Evolutionary conservation across 169 alveolate species (phyloP), one percentile per base, ranked within the genome.

Genomic region (Besnoitia besnoiti): DNA sequence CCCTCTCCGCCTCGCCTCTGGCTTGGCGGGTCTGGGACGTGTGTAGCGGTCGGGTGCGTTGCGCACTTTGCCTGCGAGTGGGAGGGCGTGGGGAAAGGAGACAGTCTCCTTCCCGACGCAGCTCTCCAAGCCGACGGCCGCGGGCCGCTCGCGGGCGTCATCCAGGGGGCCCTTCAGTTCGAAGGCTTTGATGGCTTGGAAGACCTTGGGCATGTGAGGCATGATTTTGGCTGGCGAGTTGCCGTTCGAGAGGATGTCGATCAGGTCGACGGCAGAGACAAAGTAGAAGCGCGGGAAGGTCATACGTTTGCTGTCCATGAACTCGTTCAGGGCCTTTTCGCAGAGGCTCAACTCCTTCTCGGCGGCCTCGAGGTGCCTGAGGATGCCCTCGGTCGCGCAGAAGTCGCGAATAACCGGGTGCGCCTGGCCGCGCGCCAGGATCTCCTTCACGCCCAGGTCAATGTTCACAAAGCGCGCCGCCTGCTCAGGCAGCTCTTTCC

Each of bases 241-340:
- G 93, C 99, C 99, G 94, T 98, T 98, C 40, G 99, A 98, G 89
- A 98, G 96, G 61, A 98, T 98, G 95, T 98, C 99, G 88, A 98
- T 95, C 92, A 98, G 95, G 91, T 98, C 99, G 90, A 98, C 98
- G 47, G 99, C 96, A 30, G 99, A 98, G 94, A 98, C 98, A 96
- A 98, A 98, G 95, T 98, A 98, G 97, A 98, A 98, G 88, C 99
- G 97, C 42, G 99, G 99, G 97, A 98, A 98, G 82, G 99, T 98
- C 90, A 97, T 97, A 93, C 99, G 96, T 96, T 98, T 98, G 44
- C 98, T 95, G 95, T 98, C 99, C 98, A 98, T 97, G 96, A 98
- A 98, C 91, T 98, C 99, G 93, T 98, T 98, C 90, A 98, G 96
- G 0, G 99, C 99, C 94, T 98, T 98, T 96, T 98, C 99, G 95